These are phyloP conservation scores for Russula abietina DNA, from an alignment of 768 basidiomycete species.

Conservation along the genomic window DNA sequence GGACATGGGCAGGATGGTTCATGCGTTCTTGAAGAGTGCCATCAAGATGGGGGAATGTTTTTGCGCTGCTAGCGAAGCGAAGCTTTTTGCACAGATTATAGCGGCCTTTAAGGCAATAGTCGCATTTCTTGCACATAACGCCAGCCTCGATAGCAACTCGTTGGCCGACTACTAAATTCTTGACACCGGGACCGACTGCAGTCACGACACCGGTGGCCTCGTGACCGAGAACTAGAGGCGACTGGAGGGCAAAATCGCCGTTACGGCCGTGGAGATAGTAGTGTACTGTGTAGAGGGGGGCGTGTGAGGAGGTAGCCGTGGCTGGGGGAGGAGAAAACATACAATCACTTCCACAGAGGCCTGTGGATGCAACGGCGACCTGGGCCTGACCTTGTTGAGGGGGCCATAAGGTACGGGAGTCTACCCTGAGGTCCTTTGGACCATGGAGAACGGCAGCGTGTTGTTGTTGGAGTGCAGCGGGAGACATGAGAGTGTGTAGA, in stretches of 20 bases:
- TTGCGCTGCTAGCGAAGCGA: conserved; percentile 86
- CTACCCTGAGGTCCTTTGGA: conserved; percentile 73
- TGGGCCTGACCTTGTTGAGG: conserved; percentile 72
- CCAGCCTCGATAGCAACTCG: conserved; percentile 94
- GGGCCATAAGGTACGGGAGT: conserved; percentile 64
- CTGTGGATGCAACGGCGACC: conserved; percentile 74
- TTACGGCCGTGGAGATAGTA: conserved; percentile 88
- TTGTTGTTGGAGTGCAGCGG: conserved; percentile 48
- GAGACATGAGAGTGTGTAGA: conserved; percentile 35
- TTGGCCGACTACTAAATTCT: conserved; percentile 62
- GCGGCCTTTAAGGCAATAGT: conserved; percentile 62
- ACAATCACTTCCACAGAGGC: conserved; percentile 87
- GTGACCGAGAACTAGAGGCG: conserved; percentile 89
- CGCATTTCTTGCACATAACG: conserved; percentile 75
- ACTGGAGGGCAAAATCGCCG: conserved; percentile 82
- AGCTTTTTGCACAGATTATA: conserved; percentile 92
- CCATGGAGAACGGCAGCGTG: conserved; percentile 79
- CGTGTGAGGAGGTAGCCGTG: neutral
- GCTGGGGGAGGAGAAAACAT: conserved; percentile 32
- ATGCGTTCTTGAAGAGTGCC: conserved; percentile 84
- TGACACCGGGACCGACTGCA: conserved; percentile 71
- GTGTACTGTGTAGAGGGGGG: conserved; percentile 52
- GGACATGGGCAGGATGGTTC: conserved; percentile 81
- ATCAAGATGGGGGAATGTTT: conserved; percentile 89
- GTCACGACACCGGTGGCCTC: conserved; percentile 86